Evolutionary conservation across 2,329 filamentous ascomycete genomes (phyloP), one percentile per base, ranked within the genome.

Genomic region (Diaporthe sp.): DNA sequence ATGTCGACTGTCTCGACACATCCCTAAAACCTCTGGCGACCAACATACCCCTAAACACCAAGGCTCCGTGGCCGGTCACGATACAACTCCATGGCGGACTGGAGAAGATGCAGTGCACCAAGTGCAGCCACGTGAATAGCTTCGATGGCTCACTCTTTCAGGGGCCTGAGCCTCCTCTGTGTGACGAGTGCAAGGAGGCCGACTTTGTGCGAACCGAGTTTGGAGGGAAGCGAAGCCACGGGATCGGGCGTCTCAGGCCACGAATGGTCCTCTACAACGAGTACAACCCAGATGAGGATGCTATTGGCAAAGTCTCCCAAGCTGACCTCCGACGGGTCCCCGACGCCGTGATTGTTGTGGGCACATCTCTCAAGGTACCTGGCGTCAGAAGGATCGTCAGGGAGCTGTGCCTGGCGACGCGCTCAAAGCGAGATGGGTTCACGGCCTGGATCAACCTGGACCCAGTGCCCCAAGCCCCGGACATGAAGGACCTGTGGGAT

Each of bases 221-320:
- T 77, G 94, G 92, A 17, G 95, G 96, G 67, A 96, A 98, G 85
- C 92, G 97, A 76, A 98, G 96, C 81, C 97, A 98, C 81, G 97
- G 97, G 1, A 94, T 99, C 80, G 97, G 97, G 57, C 92, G 94
- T 77, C 87, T 99, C 77, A 92, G 97, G 31, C 97, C 97, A 31
- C 92, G 97, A 75, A 98, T 99, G 87, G 96, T 98, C 6, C 89
- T 99, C 13, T 99, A 99, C 87, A 98, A 98, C 82, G 97, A 99
- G 84, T 94, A 95, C 83, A 98, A 98, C 82, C 97, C 97, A 0
- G 97, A 99, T 79, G 95, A 97, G 79, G 96, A 98, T 80, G 96
- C 97, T 20, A 99, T 99, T 82, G 96, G 96, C 58, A 94, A 94
- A 31, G 96, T 98, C 55, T 95, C 96, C 71, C 92, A 92, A 78